phyloP scores from a whole-genome alignment of 371 early-diverging fungal species.

The Syncephalastrum monosporum region DNA sequence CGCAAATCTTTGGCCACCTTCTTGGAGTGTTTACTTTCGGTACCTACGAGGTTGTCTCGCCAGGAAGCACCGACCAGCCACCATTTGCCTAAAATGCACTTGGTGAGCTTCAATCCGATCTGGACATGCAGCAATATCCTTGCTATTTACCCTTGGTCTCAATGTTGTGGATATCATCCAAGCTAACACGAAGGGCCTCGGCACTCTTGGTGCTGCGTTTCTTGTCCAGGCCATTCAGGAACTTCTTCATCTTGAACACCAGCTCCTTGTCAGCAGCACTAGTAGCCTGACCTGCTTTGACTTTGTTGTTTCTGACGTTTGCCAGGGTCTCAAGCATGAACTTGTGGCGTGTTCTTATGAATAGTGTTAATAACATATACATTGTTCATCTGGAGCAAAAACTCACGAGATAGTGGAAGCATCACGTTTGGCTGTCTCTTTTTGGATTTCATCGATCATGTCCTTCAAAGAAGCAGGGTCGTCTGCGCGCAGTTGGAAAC shows the following conservation, averaged over 20 bases:
- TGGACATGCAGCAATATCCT: constrained; percentile 16
- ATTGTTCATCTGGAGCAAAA: constrained; percentile 8
- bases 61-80: constrained; percentile 86
- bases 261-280: constrained; percentile 58
- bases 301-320: constrained; percentile 91
- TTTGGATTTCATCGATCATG: constrained; percentile 75
- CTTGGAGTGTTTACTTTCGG: constrained; percentile 40
- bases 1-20: constrained; percentile 37
- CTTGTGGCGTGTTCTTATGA: constrained; percentile 68
- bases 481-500: constrained; percentile 87
- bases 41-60: constrained; percentile 66
- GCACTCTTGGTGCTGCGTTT: constrained; percentile 55
- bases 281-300: constrained; percentile 61
- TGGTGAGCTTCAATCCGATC: no score
- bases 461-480: constrained; percentile 89
- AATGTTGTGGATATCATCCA: constrained; percentile 85
- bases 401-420: constrained; percentile 45
- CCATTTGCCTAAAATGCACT: constrained; percentile 62
- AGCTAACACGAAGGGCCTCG: constrained; percentile 82
- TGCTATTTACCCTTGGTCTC: constrained; percentile 70
- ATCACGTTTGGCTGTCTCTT: constrained; percentile 52
- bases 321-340: constrained; percentile 94
- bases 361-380: constrained; percentile 1
- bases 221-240: constrained; percentile 67
- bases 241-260: constrained; percentile 77